Base-by-base conservation (phyloP, 2,329 filamentous ascomycete genomes). In the Didymosphaeria variabile region DNA sequence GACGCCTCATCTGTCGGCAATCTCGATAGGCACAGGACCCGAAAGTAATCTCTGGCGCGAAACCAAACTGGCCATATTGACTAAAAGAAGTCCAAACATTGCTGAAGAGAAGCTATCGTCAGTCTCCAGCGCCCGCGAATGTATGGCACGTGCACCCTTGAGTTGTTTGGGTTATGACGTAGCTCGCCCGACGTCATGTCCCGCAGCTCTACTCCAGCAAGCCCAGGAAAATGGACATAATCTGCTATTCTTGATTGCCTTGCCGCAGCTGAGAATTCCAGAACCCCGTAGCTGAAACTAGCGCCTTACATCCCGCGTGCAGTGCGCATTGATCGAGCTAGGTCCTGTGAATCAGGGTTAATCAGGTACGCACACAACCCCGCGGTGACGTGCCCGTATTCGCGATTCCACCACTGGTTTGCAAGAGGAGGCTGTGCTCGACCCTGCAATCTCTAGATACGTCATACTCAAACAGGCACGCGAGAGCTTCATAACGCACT, bases 401-500 rank as follows among this genome's bases (percentile, higher is more conserved):
- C 6, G 38, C 36, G n/a, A 19, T 53, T 53, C 23, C 2, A 29
- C 21, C 36, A 44, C 38, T 53, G 13, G 13, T 21, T 12, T 21
- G 21, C 15, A 42, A n/a, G 49, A 23, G 23, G 32, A 42, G 51
- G 36, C 23, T 53, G 34, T 29, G 34, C 23, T 36, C 12, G 12
- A 26, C 51, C 36, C 36, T n/a, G 21, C 44, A n/a, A 7, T 44
- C 5, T 10, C 36, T 13, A 19, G 29, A 42, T 55, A 55, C 52
- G 52, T 55, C 52, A 55, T 55, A 55, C 26, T 15, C 9, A 3
- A 21, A 40, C 8, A 21, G 23, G 52, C 26, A 15, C 8, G 15
- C 51, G 17, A 54, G 5, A 54, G 51, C 52, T 38, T 55, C 52
- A 44, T 55, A 55, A 55, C 52, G 36, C 53, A 8, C 53, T 23